Conservation (phyloP, 2,329 filamentous ascomycete genomes). For the Didymellaceae sp. region DNA sequence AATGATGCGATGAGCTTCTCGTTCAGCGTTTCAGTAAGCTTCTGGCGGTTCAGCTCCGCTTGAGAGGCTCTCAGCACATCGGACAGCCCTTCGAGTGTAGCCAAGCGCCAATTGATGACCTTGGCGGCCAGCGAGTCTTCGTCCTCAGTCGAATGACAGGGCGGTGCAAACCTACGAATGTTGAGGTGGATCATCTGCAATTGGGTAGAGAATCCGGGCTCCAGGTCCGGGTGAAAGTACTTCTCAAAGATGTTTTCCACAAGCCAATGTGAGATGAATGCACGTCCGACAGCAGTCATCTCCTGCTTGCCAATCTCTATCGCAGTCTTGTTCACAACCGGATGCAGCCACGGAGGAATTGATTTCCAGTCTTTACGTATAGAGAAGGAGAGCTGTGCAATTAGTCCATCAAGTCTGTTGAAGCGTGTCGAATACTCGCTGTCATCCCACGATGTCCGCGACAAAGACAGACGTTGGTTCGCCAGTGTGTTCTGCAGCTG, state of each 20-base stretch:
- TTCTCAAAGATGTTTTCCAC: constrained; percentile 89
- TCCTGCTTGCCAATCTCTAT: constrained; percentile 89
- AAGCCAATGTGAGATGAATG: constrained; percentile 87
- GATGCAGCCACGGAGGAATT: constrained; percentile 80
- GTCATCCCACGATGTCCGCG: constrained; percentile 91
- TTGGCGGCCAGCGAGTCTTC: constrained; percentile 86
- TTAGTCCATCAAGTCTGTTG: constrained; percentile 87
- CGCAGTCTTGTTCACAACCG: constrained; percentile 83
- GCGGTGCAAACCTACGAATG: constrained; percentile 78
- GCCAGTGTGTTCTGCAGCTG: constrained; percentile 97
- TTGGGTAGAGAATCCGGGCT: constrained; percentile 74
- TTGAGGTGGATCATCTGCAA: constrained; percentile 88
- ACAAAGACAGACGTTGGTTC: constrained; percentile 92
- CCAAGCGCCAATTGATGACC: constrained; percentile 89
- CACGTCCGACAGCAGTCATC: constrained; percentile 94
- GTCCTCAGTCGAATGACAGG: constrained; percentile 80
- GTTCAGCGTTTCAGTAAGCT: constrained; percentile 65
- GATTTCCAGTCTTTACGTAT: constrained; percentile 92
- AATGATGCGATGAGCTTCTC: constrained; percentile 73
- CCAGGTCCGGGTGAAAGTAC: constrained; percentile 90
- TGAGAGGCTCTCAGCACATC: constrained; percentile 70
- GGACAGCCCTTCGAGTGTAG: constrained; percentile 89
- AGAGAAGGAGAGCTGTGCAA: constrained; percentile 93
- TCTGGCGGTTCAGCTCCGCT: constrained; percentile 69
- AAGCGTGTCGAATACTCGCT: constrained; percentile 91